Evolutionary conservation across 75 land plant genomes (phyloP), one percentile per base, ranked within the genome.

Genomic region (Pinus albicaulis): DNA sequence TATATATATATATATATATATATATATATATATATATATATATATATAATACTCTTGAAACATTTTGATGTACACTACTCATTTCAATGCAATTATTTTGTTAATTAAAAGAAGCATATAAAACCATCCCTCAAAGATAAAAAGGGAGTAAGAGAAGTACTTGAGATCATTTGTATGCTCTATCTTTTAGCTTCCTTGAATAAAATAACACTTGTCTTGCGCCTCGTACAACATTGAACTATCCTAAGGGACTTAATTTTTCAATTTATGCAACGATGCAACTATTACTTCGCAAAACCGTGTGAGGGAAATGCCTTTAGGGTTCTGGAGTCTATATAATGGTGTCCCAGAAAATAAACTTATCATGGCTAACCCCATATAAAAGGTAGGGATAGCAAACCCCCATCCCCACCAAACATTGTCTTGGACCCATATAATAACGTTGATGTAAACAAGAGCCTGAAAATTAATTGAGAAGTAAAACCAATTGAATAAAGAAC

Each of bases 351-450:
- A 77, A 53, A 92, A 86, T 74, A 95, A 92, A 73, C 82, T 86
- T 8, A 56, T 74, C 25, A 91, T 84, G 16, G 91, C 93, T 52
- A 92, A 12, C 1, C 81, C 89, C 88, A 95, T 87, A 64, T 89
- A 82, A 13, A 92, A 24, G 22, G 91, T 78, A n/a, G 98, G 95
- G 48, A 89, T 84, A 10, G 86, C 93, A 77, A 92, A 95, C 0
- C 98, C 98, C 59, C 86, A 71, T 52, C 90, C 92, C 98, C 95
- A 95, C 7, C 98, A 89, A 70, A 77, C 81, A 87, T 88, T 89
- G 55, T 90, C 90, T 82, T 95, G 95, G 26, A 92, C 80, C 83
- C 88, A 95, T 53, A 92, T 91, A 20, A 90, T 75, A n/a, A 92
- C 36, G 69, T 77, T 89, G 76, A 88, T 84, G 44, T 95, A 84